These are phyloP conservation scores for Spiraea crenata DNA, from an alignment of 331 rosid species.

Conservation along the genomic window DNA sequence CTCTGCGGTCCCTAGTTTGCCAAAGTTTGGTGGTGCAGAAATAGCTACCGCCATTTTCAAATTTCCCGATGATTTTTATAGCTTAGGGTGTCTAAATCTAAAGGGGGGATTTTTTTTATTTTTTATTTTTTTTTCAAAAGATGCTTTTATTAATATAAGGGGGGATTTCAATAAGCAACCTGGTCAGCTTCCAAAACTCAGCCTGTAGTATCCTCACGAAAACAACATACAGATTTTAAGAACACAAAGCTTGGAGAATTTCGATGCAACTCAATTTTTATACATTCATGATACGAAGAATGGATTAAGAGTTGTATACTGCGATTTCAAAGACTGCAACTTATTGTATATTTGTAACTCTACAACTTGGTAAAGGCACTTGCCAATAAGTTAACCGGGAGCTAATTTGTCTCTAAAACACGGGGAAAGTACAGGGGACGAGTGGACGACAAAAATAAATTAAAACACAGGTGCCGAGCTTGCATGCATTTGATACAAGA, in stretches of 20 bases:
- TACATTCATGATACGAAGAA: not conserved
- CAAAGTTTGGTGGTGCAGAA: too few relatives aligned
- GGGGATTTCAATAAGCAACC: constrained; percentile 12
- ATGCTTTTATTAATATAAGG: too few relatives aligned
- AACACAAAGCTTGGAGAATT: too few relatives aligned
- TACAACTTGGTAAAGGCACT: constrained; percentile 30
- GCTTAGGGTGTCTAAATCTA: too few relatives aligned
- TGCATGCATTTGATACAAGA: constrained; percentile 21
- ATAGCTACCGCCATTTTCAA: constrained; percentile 13
- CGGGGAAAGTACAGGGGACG: constrained; percentile 19
- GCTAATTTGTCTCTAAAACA: constrained; percentile 9
- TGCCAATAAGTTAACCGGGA: constrained; percentile 8
- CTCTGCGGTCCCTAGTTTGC: too few relatives aligned
- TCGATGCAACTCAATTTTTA: too few relatives aligned
- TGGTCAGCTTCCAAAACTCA: too few relatives aligned
- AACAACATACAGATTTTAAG: not conserved
- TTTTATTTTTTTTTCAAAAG: too few relatives aligned
- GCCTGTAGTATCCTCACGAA: too few relatives aligned
- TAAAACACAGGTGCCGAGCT: constrained; percentile 22
- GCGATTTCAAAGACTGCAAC: not conserved
- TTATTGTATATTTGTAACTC: constrained; percentile 39
- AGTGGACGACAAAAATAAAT: not conserved
- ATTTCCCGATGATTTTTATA: not conserved
- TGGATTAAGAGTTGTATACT: not conserved
- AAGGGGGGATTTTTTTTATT: not conserved